Conservation (phyloP, 768 basidiomycete species). For the Plicaturopsis crispa region DNA sequence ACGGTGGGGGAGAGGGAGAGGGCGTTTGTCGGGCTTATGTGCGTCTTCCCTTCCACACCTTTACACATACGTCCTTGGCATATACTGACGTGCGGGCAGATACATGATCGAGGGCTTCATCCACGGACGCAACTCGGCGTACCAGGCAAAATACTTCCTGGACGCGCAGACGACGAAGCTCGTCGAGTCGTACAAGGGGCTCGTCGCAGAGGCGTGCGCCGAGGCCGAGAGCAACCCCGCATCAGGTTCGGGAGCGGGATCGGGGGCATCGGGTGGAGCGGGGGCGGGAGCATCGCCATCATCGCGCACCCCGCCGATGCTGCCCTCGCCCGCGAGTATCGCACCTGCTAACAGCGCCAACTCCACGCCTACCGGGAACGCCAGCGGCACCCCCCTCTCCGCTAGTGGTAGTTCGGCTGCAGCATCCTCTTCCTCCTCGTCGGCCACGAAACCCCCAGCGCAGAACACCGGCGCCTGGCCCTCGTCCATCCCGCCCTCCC, state of each 20-base stretch:
- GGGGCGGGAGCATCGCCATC: too few species aligned
- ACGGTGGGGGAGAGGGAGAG: conserved; percentile 43
- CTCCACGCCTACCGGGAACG: conserved; percentile 65
- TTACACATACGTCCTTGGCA: conserved; percentile 11
- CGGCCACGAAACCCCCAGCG: conserved; percentile 20
- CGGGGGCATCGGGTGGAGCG: too few species aligned
- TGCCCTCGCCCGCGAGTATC: conserved; percentile 72
- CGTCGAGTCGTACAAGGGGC: too few species aligned
- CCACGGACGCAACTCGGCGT: conserved; percentile 41
- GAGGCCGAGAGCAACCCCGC: too few species aligned
- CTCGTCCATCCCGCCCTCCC: conserved; percentile 8
- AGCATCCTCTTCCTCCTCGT: conserved; percentile 22
- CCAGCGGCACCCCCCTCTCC: conserved; percentile 46
- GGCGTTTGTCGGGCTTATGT: conserved; percentile 78
- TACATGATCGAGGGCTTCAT: conserved; percentile 78
- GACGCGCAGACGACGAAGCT: too few species aligned
- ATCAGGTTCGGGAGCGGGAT: too few species aligned
- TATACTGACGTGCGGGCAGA: conserved; percentile 33
- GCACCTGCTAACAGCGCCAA: conserved; percentile 63
- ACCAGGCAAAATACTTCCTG: conserved; percentile 30
- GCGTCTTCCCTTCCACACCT: conserved; percentile 19
- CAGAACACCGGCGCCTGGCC: too few species aligned
- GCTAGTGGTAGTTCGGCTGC: too few species aligned
- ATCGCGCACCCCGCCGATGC: conserved; percentile 68
- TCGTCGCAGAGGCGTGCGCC: too few species aligned